These are phyloP conservation scores for Arachis stenosperma DNA, from an alignment of 306 rosid species.

Conservation along the genomic window DNA sequence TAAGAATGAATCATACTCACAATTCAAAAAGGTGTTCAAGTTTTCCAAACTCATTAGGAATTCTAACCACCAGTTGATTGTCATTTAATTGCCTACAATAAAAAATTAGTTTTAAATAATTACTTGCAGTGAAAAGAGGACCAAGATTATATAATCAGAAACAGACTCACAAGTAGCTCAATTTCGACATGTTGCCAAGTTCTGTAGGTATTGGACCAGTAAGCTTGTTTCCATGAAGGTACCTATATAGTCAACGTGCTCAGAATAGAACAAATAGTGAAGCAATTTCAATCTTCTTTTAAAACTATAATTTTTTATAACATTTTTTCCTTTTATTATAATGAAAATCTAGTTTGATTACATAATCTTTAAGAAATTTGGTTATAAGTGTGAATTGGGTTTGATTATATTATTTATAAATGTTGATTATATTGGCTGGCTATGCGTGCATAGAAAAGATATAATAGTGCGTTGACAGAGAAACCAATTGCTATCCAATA, in stretches of 20 bases:
- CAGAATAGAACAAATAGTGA: not conserved
- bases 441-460: too few species aligned
- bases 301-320: too few species aligned
- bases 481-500: not conserved
- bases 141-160: not conserved
- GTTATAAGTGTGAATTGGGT: too few species aligned
- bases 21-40: conserved; percentile 81
- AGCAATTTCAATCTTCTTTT: not conserved
- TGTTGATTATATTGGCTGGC: not conserved
- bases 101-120: not conserved
- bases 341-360: too few species aligned
- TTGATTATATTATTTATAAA: too few species aligned
- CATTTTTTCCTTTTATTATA: too few species aligned
- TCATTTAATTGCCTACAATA: conserved; percentile 70
- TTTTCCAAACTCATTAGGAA: conserved; percentile 88
- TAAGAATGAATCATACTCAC: conserved; percentile 44
- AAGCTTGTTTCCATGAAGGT: conserved; percentile 84
- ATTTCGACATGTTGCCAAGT: conserved; percentile 89
- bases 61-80: conserved; percentile 63
- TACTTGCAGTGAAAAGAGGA: not conserved
- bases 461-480: not conserved
- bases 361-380: too few species aligned
- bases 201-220: conserved; percentile 84
- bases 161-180: conserved; percentile 79
- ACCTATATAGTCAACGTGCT: conserved; percentile 41